These are phyloP conservation scores for Apostasia ramifera DNA, from an alignment of 106 monocot genomes.

Conservation along the genomic window DNA sequence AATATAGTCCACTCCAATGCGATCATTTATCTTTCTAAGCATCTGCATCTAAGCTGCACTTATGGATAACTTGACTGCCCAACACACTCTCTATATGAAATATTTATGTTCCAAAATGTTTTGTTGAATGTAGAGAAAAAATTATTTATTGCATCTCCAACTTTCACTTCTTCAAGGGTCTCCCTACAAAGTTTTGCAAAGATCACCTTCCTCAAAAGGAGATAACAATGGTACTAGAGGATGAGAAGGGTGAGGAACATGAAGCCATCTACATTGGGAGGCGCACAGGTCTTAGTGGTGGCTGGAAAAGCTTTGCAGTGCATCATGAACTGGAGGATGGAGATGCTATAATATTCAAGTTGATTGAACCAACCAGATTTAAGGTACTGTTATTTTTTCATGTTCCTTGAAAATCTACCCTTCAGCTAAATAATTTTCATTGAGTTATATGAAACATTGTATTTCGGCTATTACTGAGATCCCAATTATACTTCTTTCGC, in stretches of 20 bases:
- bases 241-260: constrained; percentile 50
- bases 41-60: too few relatives aligned
- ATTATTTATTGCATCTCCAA: neutral
- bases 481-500: too few relatives aligned
- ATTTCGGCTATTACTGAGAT: too few relatives aligned
- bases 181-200: constrained; percentile 70
- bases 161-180: constrained; percentile 26
- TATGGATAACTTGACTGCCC: too few relatives aligned
- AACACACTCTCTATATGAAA: neutral
- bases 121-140: neutral
- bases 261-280: constrained; percentile 58
- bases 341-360: constrained; percentile 65
- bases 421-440: too few relatives aligned
- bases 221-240: constrained; percentile 62
- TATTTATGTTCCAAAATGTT: neutral
- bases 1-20: too few relatives aligned
- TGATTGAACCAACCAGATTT: constrained; percentile 46
- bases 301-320: constrained; percentile 72
- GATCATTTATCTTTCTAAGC: too few relatives aligned
- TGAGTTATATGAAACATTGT: too few relatives aligned
- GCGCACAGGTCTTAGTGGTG: constrained; percentile 74
- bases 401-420: too few relatives aligned
- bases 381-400: constrained; percentile 39
- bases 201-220: constrained; percentile 37
- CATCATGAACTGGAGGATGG: constrained; percentile 73